Evolutionary conservation across 2,329 filamentous ascomycete species (phyloP).

Genomic region (Tolypocladium inflatum): DNA sequence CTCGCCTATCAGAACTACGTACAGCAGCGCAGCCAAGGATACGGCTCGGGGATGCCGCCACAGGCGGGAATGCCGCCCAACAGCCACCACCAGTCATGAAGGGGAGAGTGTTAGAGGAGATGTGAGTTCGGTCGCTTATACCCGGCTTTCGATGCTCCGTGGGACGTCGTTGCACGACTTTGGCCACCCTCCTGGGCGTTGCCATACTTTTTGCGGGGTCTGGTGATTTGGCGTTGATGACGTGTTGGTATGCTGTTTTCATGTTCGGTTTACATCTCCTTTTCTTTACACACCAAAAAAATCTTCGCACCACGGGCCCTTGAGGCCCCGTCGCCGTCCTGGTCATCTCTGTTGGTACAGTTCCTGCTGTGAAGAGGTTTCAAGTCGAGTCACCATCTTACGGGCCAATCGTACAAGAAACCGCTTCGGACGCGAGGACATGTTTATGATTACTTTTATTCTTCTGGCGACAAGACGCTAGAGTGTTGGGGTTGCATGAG

Average conservation of each 20-base stretch:
- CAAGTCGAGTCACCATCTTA: neutral
- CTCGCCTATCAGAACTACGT: slow-evolving; percentile 79
- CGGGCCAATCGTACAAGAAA: neutral
- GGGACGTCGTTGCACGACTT: slow-evolving; percentile 14
- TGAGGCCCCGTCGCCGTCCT: neutral
- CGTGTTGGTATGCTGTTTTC: slow-evolving; percentile 23
- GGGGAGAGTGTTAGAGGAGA: slow-evolving; percentile 5
- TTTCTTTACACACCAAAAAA: slow-evolving; percentile 1
- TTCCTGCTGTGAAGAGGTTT: neutral
- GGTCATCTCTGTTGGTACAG: neutral
- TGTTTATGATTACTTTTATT: neutral
- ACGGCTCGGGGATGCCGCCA: slow-evolving; percentile 70
- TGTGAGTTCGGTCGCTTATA: slow-evolving; percentile 36
- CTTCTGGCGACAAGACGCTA: neutral
- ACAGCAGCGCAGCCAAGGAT: slow-evolving; percentile 57
- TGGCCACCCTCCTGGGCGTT: slow-evolving; percentile 15
- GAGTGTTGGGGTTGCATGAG: neutral
- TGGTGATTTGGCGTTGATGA: slow-evolving; percentile 34
- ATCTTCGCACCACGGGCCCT: neutral
- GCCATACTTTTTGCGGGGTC: slow-evolving; percentile 29
- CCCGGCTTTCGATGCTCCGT: slow-evolving; percentile 48
- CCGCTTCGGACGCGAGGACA: neutral
- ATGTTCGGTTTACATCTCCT: slow-evolving; percentile 15
- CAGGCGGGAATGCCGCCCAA: slow-evolving; percentile 73
- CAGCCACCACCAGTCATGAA: slow-evolving; percentile 69